Evolutionary conservation across 2,329 filamentous ascomycete genomes (phyloP), one percentile per base, ranked within the genome.

Genomic region (Aureobasidium lini): DNA sequence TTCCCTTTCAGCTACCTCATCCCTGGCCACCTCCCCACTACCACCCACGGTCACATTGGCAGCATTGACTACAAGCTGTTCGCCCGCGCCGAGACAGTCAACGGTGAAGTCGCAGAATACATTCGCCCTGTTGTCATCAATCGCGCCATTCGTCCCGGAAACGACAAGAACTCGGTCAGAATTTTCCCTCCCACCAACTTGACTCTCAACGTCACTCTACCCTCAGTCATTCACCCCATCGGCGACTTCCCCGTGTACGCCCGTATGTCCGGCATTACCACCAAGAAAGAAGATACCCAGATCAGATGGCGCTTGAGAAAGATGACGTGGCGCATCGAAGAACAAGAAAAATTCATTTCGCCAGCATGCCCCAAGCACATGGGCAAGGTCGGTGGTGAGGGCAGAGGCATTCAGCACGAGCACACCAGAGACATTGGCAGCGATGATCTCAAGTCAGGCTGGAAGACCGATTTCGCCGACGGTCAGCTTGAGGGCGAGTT

Each of bases 161-260:
- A 83, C 57, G 90, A 95, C 62, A 93, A 95, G 75, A 87, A 92
- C 74, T 95, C 89, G 15, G 86, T 96, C 63, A 90, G 93, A 69
- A 89, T 97, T 69, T 99, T 99, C 75, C 94, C 93, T 49, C 93
- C 94, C 0, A 99, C 94, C 65, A 94, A 95, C 75, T 86, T 99
- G 68, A 92, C 90, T 65, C 89, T 90, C 61, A 87, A 86, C 68
- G 88, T 94, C 63, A 86, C 90, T 67, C 86, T 95, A 64, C 87
- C 87, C 48, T 84, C 89, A 39, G 84, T 95, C 64, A 86, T 96
- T 63, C 87, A 96, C 75, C 91, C 93, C 5, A 89, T 92, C 62
- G 89, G 90, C 67, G 85, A 84, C 67, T 93, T 95, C 75, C 87
- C 81, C 10, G 81, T 96, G 52, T 81, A 84, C 47, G 85, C 96